Evolutionary conservation across 352 stramenopile genomes (phyloP).

Genomic region (Globisporangium uncinulatum): DNA sequence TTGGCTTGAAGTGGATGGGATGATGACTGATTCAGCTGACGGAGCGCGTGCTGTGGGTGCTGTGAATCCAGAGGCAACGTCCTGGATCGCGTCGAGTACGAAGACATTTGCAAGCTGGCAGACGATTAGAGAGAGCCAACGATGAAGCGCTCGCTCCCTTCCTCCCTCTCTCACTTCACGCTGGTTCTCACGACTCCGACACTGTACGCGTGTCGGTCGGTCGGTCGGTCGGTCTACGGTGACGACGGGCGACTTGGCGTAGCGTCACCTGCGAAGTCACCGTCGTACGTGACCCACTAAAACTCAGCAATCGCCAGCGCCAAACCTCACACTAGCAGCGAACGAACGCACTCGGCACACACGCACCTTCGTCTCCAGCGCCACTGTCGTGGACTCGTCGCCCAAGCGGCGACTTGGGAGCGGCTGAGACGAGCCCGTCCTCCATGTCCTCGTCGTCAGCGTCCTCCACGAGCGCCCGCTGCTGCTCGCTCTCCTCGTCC

Average conservation of each 20-base stretch:
- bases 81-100: constrained; percentile 72
- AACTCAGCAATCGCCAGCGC: no score
- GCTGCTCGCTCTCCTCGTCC: constrained; percentile 47
- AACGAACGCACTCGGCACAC: not conserved
- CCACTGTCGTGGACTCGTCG: constrained; percentile 1
- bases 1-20: not conserved
- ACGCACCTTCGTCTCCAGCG: constrained; percentile 14
- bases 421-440: constrained; percentile 11
- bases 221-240: not conserved
- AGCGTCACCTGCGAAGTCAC: constrained; percentile 7
- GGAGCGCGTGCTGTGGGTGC: not conserved
- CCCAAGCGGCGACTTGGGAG: constrained; percentile 10
- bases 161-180: not conserved
- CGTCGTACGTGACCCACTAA: no score
- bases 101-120: constrained; percentile 73
- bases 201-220: no score
- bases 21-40: not conserved
- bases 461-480: constrained; percentile 21
- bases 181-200: no score
- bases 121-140: constrained; percentile 23
- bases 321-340: not conserved
- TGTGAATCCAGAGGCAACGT: constrained; percentile 38
- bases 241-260: constrained; percentile 9
- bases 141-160: not conserved
- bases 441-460: constrained; percentile 75